These are phyloP conservation scores for Camelina sativa DNA, from an alignment of 345 rosid species.

Conservation along the genomic window DNA sequence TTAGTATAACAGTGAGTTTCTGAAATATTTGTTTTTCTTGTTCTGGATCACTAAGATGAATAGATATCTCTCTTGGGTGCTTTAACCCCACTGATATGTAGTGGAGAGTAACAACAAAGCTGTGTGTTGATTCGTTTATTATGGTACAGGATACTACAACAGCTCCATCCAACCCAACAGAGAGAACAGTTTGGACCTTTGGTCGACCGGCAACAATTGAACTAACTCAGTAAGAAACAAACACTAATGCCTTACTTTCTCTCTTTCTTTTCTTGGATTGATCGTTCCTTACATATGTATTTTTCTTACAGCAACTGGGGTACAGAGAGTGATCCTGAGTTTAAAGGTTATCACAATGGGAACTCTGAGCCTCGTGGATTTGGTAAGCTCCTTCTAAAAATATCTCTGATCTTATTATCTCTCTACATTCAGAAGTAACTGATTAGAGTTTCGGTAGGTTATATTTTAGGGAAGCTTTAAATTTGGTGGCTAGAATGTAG, in stretches of 20 bases:
- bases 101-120: not conserved
- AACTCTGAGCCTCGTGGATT: constrained; percentile 94
- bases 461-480: not conserved
- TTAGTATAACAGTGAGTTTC: not conserved
- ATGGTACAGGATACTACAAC: constrained; percentile 63
- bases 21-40: not conserved
- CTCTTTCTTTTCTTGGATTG: not conserved
- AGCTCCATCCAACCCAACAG: constrained; percentile 75
- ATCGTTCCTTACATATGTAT: constrained; percentile 35
- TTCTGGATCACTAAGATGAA: not conserved
- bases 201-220: constrained; percentile 82
- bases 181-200: constrained; percentile 89
- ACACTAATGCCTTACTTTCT: constrained; percentile 6
- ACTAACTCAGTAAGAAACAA: constrained; percentile 72
- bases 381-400: constrained; percentile 48
- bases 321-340: constrained; percentile 85
- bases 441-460: not conserved
- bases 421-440: constrained; percentile 10
- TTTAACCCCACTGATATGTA: not conserved
- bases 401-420: constrained; percentile 3
- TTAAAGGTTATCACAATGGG: constrained; percentile 93
- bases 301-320: constrained; percentile 83
- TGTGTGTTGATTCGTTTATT: constrained; percentile 10
- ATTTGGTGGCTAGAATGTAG: not conserved
- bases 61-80: not conserved